A percentile compares a stretch with the other conserved stretches of the same genome.
Evolutionary conservation across 2,329 filamentous ascomycete species (phyloP).

Genomic region (Aspergillus eucalypticola): DNA sequence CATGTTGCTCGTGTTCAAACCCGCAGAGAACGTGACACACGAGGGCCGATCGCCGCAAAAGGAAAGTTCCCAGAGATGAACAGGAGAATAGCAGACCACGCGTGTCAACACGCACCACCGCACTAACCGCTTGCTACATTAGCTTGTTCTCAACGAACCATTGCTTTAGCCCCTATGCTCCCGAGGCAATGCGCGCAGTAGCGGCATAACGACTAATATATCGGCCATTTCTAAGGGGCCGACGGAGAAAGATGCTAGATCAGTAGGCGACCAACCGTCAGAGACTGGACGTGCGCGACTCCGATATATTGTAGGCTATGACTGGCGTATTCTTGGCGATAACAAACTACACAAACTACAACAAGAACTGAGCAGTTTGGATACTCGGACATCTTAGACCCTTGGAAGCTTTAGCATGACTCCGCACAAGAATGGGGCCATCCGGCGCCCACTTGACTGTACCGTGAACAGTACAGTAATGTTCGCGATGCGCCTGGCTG

Average conservation of each 20-base stretch:
- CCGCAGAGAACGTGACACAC: neutral
- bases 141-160: neutral
- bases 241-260: neutral
- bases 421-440: constrained; percentile 4
- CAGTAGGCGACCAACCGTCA: neutral
- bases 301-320: neutral
- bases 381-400: neutral
- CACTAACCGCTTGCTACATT: neutral
- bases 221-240: neutral
- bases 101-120: neutral
- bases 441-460: neutral
- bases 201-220: neutral
- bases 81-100: neutral
- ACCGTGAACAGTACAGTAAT: neutral
- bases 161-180: neutral
- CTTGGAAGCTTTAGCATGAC: constrained; percentile 1
- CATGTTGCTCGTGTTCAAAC: neutral
- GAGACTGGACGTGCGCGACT: neutral
- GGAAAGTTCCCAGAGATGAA: neutral
- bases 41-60: neutral
- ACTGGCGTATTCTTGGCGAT: neutral
- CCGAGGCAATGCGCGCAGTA: neutral
- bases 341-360: neutral
- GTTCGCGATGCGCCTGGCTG: neutral
- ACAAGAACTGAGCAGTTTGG: neutral